These are phyloP conservation scores for Exophiala aquamarina DNA, from an alignment of 2,329 filamentous ascomycete genomes.

Conservation along the genomic window DNA sequence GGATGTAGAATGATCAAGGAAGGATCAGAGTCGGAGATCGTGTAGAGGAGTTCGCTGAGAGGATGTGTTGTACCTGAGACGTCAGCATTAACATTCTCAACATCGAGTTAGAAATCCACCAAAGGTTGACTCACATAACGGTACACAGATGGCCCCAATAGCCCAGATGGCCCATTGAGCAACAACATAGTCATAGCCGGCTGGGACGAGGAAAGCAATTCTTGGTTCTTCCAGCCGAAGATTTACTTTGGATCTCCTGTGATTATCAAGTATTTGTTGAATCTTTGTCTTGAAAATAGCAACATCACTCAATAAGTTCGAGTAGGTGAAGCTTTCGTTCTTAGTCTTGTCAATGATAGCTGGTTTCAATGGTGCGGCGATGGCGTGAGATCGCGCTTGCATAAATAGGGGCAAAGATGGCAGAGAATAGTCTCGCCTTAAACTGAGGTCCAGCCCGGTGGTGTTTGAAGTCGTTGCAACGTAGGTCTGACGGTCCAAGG, in stretches of 20 bases:
- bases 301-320: slow-evolving; percentile 41
- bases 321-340: slow-evolving; percentile 40
- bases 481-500: no score
- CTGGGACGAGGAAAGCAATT: slow-evolving; percentile 88
- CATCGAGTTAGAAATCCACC: not conserved
- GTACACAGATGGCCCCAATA: slow-evolving; percentile 44
- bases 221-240: slow-evolving; percentile 39
- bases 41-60: slow-evolving; percentile 42
- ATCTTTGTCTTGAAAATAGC: slow-evolving; percentile 38
- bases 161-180: slow-evolving; percentile 47
- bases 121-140: slow-evolving; percentile 38
- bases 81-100: slow-evolving; percentile 10
- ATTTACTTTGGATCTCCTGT: slow-evolving; percentile 21
- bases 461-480: no score
- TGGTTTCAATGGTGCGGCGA: slow-evolving; percentile 34
- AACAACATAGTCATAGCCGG: slow-evolving; percentile 98
- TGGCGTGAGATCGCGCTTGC: slow-evolving; percentile 37
- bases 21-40: slow-evolving; percentile 43
- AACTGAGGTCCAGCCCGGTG: no score
- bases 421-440: no score
- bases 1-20: slow-evolving; percentile 43
- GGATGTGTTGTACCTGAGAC: slow-evolving; percentile 41
- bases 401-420: slow-evolving; percentile 38
- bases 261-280: slow-evolving; percentile 32
- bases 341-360: slow-evolving; percentile 42